Conservation (phyloP, 2,329 filamentous ascomycete genomes). For the Sclerotinia minor region DNA sequence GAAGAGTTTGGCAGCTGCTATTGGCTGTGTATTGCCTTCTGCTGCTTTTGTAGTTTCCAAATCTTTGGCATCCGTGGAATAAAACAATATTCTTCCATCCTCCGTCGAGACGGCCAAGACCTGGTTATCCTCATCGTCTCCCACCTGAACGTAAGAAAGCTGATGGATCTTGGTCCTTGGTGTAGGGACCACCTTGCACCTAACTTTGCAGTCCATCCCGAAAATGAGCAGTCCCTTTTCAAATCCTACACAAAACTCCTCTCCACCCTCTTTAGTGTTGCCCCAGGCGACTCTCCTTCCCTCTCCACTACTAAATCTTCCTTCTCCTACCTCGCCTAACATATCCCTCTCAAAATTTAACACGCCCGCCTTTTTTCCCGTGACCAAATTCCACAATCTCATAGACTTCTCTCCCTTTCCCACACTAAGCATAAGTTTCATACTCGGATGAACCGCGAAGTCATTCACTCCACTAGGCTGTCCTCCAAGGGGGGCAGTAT, state of each 20-base stretch:
- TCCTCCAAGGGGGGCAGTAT: conserved; percentile 80
- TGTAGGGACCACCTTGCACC: conserved; percentile 68
- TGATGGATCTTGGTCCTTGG: conserved; percentile 79
- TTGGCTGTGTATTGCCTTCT: conserved; percentile 47
- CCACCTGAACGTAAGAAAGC: conserved; percentile 66
- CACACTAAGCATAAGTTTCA: conserved; percentile 95
- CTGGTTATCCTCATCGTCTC: conserved; percentile 50
- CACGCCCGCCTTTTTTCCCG: conserved; percentile 91
- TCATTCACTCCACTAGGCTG: conserved; percentile 88
- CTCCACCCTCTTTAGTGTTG: conserved; percentile 60
- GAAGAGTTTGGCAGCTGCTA: conserved; percentile 64
- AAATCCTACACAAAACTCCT: conserved; percentile 87
- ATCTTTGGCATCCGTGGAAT: conserved; percentile 62
- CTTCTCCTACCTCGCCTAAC: conserved; percentile 73
- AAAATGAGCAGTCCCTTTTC: conserved; percentile 84
- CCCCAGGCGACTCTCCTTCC: conserved; percentile 83
- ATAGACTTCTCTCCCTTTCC: conserved; percentile 87
- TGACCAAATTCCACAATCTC: conserved; percentile 95
- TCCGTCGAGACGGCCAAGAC: conserved; percentile 81
- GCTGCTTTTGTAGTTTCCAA: conserved; percentile 41
- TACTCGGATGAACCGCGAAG: conserved; percentile 92
- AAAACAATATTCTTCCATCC: conserved; percentile 84
- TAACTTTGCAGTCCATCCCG: conserved; percentile 82
- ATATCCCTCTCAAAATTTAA: conserved; percentile 78
- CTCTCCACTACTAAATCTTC: conserved; percentile 75